A percentile compares a stretch with the other conserved stretches of the same genome.
Evolutionary conservation across 164 flowering plant species (phyloP).

Genomic region (Berberis thunbergii): DNA sequence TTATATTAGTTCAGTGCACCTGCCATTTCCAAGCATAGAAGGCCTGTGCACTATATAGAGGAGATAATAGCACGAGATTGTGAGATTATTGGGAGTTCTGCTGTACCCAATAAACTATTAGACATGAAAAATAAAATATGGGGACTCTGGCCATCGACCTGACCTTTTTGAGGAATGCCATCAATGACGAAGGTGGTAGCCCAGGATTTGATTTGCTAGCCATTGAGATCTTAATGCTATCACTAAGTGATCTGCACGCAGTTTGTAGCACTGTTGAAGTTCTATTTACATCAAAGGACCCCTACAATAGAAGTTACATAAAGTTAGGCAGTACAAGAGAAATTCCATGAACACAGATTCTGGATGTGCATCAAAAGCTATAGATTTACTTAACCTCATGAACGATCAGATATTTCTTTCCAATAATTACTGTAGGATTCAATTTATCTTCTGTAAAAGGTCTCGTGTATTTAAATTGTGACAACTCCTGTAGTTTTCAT

Average conservation of each 20-base stretch:
- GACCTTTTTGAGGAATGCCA: conserved; percentile 81
- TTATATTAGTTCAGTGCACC: too few relatives aligned
- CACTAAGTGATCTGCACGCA: conserved; percentile 53
- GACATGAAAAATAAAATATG: too few relatives aligned
- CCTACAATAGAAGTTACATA: conserved; percentile 27
- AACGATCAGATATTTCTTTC: too few relatives aligned
- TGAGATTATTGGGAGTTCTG: too few relatives aligned
- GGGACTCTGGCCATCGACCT: too few relatives aligned
- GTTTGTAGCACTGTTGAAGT: conserved; percentile 42
- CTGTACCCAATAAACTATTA: too few relatives aligned
- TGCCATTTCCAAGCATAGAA: too few relatives aligned
- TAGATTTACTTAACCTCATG: too few relatives aligned
- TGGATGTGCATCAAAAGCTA: too few relatives aligned
- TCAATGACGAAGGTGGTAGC: conserved; percentile 92
- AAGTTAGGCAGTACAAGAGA: background rate
- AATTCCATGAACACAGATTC: background rate
- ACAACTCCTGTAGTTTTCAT: background rate
- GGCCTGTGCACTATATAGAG: too few relatives aligned
- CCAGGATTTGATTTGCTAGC: conserved; percentile 84
- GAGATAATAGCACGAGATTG: too few relatives aligned
- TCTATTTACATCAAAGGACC: conserved; percentile 36
- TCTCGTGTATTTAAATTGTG: background rate
- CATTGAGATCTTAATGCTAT: conserved; percentile 30
- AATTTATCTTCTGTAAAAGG: background rate
- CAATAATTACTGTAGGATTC: too few relatives aligned